Conservation (phyloP, 2,329 filamentous ascomycete species). For the Trichoderma gracile region DNA sequence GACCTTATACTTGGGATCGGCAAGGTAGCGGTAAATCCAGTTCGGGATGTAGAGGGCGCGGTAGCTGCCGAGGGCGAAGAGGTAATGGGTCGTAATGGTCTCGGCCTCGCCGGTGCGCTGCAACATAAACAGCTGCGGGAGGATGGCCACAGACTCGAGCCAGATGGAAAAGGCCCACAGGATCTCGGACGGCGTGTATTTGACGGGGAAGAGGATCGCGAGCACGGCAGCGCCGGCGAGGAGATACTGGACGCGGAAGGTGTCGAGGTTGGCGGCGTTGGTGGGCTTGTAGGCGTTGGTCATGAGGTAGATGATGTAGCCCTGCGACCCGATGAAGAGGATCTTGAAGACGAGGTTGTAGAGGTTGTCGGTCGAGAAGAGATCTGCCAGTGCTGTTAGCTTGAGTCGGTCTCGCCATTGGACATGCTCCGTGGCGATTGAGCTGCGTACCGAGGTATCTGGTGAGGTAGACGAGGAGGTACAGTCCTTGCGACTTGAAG, state of each 20-base stretch:
- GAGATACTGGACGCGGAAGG: constrained; percentile 94
- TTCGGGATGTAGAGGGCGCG: constrained; percentile 96
- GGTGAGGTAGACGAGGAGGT: constrained; percentile 90
- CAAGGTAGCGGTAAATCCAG: constrained; percentile 90
- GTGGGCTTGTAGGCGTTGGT: constrained; percentile 96
- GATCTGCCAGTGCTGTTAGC: constrained; percentile 55
- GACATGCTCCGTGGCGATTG: background rate
- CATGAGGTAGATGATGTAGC: constrained; percentile 98
- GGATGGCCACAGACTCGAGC: constrained; percentile 94
- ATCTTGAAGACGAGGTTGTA: constrained; percentile 98
- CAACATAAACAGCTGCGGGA: constrained; percentile 97
- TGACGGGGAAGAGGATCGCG: constrained; percentile 80
- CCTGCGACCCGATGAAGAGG: constrained; percentile 85
- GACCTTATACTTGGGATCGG: constrained; percentile 68
- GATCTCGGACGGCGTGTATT: constrained; percentile 81
- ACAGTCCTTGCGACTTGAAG: constrained; percentile 97
- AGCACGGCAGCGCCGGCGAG: constrained; percentile 77
- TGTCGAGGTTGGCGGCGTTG: constrained; percentile 94
- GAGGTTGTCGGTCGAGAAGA: constrained; percentile 79
- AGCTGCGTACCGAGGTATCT: constrained; percentile 75
- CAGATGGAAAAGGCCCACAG: constrained; percentile 98
- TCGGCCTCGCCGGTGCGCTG: constrained; percentile 97
- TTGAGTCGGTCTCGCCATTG: background rate
- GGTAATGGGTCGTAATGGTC: constrained; percentile 98
- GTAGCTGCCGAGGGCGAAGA: constrained; percentile 90